Evolutionary conservation across 371 early-diverging fungal species (phyloP), one percentile per base, ranked within the genome.

Genomic region (Polyrhizophydium stewartii): DNA sequence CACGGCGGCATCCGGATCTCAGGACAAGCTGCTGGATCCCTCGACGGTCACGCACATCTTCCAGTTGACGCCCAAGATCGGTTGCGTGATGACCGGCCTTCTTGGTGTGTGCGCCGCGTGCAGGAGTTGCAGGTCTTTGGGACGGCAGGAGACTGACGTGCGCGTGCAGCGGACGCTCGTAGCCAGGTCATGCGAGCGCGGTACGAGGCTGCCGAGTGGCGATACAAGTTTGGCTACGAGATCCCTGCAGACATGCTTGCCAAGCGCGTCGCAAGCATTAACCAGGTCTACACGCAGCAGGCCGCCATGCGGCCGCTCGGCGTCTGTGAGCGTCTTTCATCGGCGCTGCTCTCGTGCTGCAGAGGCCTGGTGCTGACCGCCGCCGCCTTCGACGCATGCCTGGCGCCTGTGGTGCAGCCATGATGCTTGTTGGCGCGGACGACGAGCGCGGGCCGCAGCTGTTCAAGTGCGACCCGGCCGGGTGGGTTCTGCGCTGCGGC

Each of bases 251-350:
- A 98, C 71, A 86, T 94, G 88, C 85, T 98, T 61, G 97, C 97
- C 50, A 95, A 96, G 76, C 89, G 96, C 60, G 88, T 98, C 64
- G 99, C 98, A 56, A 94, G 91, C 73, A 87, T 96, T 69, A 97
- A 96, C 72, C 98, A 98, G 84, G 95, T 98, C 37, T 96, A 93
- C 74, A 98, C 99, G 53, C 99, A 98, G 71, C 95, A 97, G 68
- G 99, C 99, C 38, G 95, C 94, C 61, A 97, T 97, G 96, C 82
- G 99, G 69, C 98, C 97, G 28, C 80, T 93, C 55, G 99, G 97
- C 63, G 96, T 96, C 65, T 94, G 91, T 93, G 79, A 78, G 89
- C 86, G 10, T 45, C 25, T n/a, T n/a, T n/a, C n/a, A n/a, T n/a
- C 2, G 7, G 5, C 17, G 38, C 38, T 37, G 7, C 38, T 37